Evolutionary conservation across 768 basidiomycete genomes (phyloP), one percentile per base, ranked within the genome.

Genomic region (Mycena filopes): DNA sequence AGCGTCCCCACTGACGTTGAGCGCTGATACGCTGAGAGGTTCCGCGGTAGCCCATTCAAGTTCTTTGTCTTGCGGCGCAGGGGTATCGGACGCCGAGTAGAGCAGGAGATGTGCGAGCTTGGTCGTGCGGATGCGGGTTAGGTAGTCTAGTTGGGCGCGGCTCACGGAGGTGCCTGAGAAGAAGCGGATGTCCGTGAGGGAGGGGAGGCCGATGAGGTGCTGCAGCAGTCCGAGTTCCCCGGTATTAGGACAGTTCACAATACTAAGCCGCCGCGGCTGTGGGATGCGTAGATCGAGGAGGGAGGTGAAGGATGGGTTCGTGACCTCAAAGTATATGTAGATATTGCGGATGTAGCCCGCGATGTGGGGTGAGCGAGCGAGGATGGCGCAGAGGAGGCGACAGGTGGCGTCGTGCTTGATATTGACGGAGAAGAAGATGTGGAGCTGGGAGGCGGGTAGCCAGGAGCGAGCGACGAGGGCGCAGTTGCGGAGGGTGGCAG

Each of bases 391-490:
- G 1, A 60, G 41, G 41, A 31, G 40, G 29, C 59, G 59, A 28
- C 59, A 60, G 18, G 59, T 45, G 7, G 11, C 23, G 25, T 60
- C 50, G 11, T 60, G 28, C 41, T 60, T 50, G 40, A 60, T 51
- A 15, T 51, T 53, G 40, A 60, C 50, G 16, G 59, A 51, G 50
- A 51, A 60, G 42, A 60, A 60, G 41, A 60, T 51, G 59, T 60
- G 59, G 50, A 23, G 43, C 40, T 60, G 58, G n/a, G 58, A 50
- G 28, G 58, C 48, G 18, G 58, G 58, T 1, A 25, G 21, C 58
- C 58, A 60, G 16, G 49, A 60, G 29, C 48, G 49, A 10, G 58
- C 49, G 49, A 60, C 58, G 11, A 60, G 58, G 16, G 58, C 58
- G 15, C 58, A 60, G 48, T 28, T 51, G 29, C 41, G 48, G 1